These are phyloP conservation scores for Fragaria ananassa DNA, from an alignment of 306 rosid species.

Conservation along the genomic window DNA sequence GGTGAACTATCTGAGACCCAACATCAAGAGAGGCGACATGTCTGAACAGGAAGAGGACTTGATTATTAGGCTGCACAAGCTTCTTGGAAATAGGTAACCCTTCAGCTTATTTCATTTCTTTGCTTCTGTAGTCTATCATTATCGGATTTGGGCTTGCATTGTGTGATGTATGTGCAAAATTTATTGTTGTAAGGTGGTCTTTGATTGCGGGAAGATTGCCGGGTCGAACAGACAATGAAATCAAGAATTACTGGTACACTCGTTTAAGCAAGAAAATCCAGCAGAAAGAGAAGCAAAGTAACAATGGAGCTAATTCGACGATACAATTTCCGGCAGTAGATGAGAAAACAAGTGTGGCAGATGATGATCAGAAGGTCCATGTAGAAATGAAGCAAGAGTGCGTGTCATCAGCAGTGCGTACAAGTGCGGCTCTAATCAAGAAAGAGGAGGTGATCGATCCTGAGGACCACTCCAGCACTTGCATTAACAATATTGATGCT, in stretches of 20 bases:
- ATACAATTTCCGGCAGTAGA: background rate
- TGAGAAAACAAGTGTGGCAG: background rate
- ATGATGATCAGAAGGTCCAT: background rate
- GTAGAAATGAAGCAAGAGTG: background rate
- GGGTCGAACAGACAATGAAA: conserved; percentile 38
- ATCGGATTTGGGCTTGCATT: background rate
- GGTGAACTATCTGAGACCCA: conserved; percentile 36
- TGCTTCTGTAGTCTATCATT: background rate
- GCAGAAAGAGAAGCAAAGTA: background rate
- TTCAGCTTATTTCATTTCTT: background rate
- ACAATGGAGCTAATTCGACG: background rate
- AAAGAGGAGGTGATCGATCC: background rate
- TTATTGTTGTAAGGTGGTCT: conserved; percentile 29
- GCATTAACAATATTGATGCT: background rate
- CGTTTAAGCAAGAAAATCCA: conserved; percentile 18
- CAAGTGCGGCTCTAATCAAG: background rate
- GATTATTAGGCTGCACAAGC: background rate
- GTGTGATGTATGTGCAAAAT: background rate
- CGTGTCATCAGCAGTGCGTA: background rate
- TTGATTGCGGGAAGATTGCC: conserved; percentile 36
- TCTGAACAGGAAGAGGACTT: conserved; percentile 36
- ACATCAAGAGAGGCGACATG: conserved; percentile 23
- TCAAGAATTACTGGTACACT: conserved; percentile 36
- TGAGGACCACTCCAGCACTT: background rate
- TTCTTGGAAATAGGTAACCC: conserved; percentile 34